These are phyloP conservation scores for Colletotrichum filicis DNA, from an alignment of 2,329 filamentous ascomycete genomes.

Conservation along the genomic window DNA sequence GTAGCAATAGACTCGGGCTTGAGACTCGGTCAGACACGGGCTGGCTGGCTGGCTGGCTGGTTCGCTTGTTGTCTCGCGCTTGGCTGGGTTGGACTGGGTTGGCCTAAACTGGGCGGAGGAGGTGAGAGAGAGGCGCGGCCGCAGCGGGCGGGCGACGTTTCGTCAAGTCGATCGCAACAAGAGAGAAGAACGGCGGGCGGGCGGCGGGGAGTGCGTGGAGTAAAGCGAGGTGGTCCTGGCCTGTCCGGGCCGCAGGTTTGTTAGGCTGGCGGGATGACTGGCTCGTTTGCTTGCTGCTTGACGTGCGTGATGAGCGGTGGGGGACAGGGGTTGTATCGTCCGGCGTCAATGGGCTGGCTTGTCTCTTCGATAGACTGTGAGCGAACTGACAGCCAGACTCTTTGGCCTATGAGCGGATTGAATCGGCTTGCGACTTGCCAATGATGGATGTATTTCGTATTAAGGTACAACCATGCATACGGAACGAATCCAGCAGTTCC, in stretches of 20 bases:
- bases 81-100: not conserved
- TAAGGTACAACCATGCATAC: conserved; percentile 32
- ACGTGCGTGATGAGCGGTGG: conserved; percentile 34
- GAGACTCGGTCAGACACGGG: conserved; percentile 16
- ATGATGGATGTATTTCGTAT: conserved; percentile 19
- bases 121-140: conserved; percentile 19
- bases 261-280: conserved; percentile 23
- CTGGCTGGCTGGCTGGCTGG: not conserved
- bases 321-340: conserved; percentile 27
- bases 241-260: conserved; percentile 23
- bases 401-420: conserved; percentile 11
- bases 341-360: conserved; percentile 25
- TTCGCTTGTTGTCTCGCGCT: not conserved
- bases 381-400: conserved; percentile 11
- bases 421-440: conserved; percentile 20
- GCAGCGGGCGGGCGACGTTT: conserved; percentile 24
- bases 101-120: conserved; percentile 27
- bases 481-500: conserved; percentile 4
- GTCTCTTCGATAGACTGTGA: conserved; percentile 26
- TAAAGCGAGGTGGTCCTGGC: conserved; percentile 23
- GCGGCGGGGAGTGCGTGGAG: conserved; percentile 29
- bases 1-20: conserved; percentile 31
- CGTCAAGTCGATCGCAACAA: conserved; percentile 26
- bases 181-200: conserved; percentile 23
- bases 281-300: conserved; percentile 26